A percentile compares a stretch with the other conserved stretches of the same genome.
These are phyloP conservation scores for Eucalyptus shirleyi DNA, from an alignment of 345 rosid species.

Conservation along the genomic window DNA sequence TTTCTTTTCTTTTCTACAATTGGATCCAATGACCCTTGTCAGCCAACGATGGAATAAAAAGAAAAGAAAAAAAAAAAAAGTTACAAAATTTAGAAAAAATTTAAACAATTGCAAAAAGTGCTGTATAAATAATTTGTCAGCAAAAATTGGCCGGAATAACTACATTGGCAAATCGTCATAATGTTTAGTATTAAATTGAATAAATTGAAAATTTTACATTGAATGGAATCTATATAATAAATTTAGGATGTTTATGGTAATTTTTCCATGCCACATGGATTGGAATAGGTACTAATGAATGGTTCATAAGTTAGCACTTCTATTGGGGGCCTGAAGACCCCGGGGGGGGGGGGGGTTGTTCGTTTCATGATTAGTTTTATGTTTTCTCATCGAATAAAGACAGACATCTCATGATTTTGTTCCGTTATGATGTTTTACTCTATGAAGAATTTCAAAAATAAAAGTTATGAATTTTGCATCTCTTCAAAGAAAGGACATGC, in stretches of 20 bases:
- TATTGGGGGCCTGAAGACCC: background rate
- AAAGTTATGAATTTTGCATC: background rate
- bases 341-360: fast-evolving
- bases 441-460: background rate
- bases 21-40: background rate
- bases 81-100: no score
- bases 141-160: no score
- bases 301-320: background rate
- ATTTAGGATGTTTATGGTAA: no score
- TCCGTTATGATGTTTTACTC: background rate
- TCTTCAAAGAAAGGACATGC: background rate
- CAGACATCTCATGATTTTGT: background rate
- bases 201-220: no score
- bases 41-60: background rate
- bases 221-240: no score
- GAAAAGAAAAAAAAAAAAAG: no score
- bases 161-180: no score
- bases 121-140: fast-evolving
- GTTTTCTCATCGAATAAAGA: background rate
- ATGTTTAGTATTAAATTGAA: no score
- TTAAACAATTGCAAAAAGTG: background rate
- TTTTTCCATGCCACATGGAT: background rate
- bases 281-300: background rate
- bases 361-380: background rate
- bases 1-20: no score